These are phyloP conservation scores for Volvariella surrecta DNA, from an alignment of 1,284 basidiomycete genomes.

Conservation along the genomic window DNA sequence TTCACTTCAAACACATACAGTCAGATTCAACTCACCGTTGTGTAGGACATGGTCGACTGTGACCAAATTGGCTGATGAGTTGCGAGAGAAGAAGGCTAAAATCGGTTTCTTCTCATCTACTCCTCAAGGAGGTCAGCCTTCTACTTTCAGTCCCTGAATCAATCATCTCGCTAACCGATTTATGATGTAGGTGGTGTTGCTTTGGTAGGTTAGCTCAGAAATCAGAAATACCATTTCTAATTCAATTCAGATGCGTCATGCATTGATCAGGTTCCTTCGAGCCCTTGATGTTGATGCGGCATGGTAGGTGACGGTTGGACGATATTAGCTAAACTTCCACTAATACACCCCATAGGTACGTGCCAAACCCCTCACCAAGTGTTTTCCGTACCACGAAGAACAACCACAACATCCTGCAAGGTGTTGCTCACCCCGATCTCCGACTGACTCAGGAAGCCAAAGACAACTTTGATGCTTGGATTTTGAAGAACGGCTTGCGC, in stretches of 20 bases:
- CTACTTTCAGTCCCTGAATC: constrained; percentile 12
- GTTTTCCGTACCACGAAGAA: constrained; percentile 89
- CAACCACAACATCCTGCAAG: constrained; percentile 87
- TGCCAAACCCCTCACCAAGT: constrained; percentile 77
- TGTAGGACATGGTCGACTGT: constrained; percentile 67
- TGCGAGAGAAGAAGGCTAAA: constrained; percentile 75
- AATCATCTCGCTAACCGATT: constrained; percentile 15
- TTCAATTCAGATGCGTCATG: constrained; percentile 72
- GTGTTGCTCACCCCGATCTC: constrained; percentile 67
- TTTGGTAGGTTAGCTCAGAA: constrained; percentile 42
- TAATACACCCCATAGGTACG: constrained; percentile 47
- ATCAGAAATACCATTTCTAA: constrained; percentile 3
- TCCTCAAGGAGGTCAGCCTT: constrained; percentile 67
- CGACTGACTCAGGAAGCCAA: constrained; percentile 71
- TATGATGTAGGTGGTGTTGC: constrained; percentile 71
- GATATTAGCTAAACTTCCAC: constrained; percentile 5
- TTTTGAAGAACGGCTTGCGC: constrained; percentile 70
- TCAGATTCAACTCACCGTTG: constrained; percentile 1
- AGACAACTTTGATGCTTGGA: constrained; percentile 81
- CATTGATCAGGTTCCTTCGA: constrained; percentile 73
- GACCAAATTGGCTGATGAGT: constrained; percentile 70
- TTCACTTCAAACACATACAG: constrained; percentile 1
- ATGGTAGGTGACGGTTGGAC: constrained; percentile 41
- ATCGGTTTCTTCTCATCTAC: constrained; percentile 88
- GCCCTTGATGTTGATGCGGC: constrained; percentile 73